A percentile compares a stretch with the other conserved stretches of the same genome.
Evolutionary conservation across 352 stramenopile genomes (phyloP).

Genomic region (Pythium volutum): DNA sequence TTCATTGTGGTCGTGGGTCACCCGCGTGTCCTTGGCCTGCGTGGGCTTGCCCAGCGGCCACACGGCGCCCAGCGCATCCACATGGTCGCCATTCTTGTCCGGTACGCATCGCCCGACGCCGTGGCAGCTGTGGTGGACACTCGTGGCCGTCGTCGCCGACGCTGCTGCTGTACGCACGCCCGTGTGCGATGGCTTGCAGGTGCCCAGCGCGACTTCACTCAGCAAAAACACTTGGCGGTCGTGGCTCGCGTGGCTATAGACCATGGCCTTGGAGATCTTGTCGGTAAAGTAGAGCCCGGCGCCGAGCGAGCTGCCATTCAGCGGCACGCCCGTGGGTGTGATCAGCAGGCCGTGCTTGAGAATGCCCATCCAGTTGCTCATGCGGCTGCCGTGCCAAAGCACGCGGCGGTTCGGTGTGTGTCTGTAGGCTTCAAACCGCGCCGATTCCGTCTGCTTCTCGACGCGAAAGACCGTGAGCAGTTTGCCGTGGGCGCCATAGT

Average conservation of each 20-base stretch:
- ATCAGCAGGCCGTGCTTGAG: constrained; percentile 78
- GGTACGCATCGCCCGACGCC: constrained; percentile 59
- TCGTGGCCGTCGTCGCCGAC: background rate
- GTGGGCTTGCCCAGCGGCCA: constrained; percentile 66
- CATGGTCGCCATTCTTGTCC: constrained; percentile 47
- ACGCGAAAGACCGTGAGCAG: constrained; percentile 59
- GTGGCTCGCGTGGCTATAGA: constrained; percentile 61
- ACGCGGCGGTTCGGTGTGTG: constrained; percentile 56
- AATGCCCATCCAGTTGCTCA: constrained; percentile 85
- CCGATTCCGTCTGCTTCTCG: constrained; percentile 45
- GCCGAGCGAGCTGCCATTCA: constrained; percentile 75
- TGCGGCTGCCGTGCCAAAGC: constrained; percentile 84
- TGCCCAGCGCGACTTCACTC: constrained; percentile 67
- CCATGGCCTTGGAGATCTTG: constrained; percentile 72
- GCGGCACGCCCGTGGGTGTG: constrained; percentile 67
- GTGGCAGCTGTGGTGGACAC: constrained; percentile 58
- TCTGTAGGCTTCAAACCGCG: constrained; percentile 50
- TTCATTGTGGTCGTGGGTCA: constrained; percentile 69
- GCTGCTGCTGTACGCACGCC: background rate
- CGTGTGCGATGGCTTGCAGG: constrained; percentile 40
- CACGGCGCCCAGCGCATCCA: constrained; percentile 49
- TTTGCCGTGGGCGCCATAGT: constrained; percentile 50
- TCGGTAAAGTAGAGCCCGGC: constrained; percentile 89
- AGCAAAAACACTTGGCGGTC: constrained; percentile 52
- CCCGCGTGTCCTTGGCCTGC: constrained; percentile 43